Evolutionary conservation across 2,329 filamentous ascomycete genomes (phyloP), one percentile per base, ranked within the genome.

Genomic region (Aspergillus sp.): DNA sequence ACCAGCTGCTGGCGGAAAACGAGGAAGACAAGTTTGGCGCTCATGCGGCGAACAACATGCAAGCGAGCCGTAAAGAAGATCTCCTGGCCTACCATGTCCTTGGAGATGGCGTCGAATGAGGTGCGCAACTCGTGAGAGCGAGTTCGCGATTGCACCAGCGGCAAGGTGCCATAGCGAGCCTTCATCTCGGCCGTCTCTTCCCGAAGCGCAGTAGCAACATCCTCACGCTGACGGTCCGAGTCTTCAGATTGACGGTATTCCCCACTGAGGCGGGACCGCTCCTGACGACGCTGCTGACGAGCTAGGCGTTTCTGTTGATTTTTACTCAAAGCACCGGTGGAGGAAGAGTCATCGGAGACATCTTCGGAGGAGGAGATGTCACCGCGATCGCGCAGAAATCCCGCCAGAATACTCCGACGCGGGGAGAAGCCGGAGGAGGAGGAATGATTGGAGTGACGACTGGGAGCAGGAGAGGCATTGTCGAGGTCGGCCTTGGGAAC

Each of bases 1-100:
- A 83, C 80, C 11, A 88, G 85, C 73, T 92, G 88, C 72, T 96
- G 90, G 50, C 92, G 87, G 66, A 96, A 88, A 53, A 96, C 82
- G 41, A 96, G 76, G 71, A 96, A 96, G 63, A 91, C 89, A 31
- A 96, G 79, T 60, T 88, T 87, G 62, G 89, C 82, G 67, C 90
- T 93, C 76, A 96, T 82, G 62, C 88, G 87, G 44, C 92, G 85
- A 53, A 94, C 80, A 52, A 91, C 89, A 70, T 93, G 88, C 17
- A 94, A 77, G 31, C 89, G 81, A 32, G 87, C 88, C 38, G 84
- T 83, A 73, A 92, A 91, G 50, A 76, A 73, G 46, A 91, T 78
- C 57, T 81, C 76, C 60, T 85, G 74, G 31, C 85, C 87, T 17
- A 80, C 76, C 53, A 80, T 72, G n/a, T 74, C 72, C 3, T 73